Evolutionary conservation across 2,329 filamentous ascomycete genomes (phyloP).

Genomic region (Huntiella abstrusa): DNA sequence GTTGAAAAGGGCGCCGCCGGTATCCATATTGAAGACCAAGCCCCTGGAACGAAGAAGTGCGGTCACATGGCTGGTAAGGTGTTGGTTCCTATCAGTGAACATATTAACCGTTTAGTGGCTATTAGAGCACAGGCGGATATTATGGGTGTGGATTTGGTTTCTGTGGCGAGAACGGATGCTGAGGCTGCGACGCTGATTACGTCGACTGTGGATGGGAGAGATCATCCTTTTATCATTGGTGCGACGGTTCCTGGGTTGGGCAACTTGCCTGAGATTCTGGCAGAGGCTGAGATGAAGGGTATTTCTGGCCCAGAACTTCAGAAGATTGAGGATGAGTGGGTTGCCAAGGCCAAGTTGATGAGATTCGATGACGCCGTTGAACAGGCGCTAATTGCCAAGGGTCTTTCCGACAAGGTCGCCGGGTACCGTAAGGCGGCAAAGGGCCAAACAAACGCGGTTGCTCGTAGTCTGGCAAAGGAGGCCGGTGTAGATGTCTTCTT

Average conservation of each 20-base stretch:
- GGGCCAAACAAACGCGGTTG: slow-evolving; percentile 74
- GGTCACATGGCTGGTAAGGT: slow-evolving; percentile 99
- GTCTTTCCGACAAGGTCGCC: slow-evolving; percentile 37
- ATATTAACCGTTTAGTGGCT: slow-evolving; percentile 92
- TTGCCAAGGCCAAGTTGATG: slow-evolving; percentile 56
- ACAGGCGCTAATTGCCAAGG: slow-evolving; percentile 55
- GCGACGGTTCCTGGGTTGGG: slow-evolving; percentile 69
- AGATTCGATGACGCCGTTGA: slow-evolving; percentile 82
- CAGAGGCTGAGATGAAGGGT: slow-evolving; percentile 61
- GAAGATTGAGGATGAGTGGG: slow-evolving; percentile 82
- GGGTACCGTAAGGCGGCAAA: slow-evolving; percentile 49
- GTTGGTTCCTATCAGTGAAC: slow-evolving; percentile 86
- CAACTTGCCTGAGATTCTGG: slow-evolving; percentile 80
- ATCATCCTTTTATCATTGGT: slow-evolving; percentile 86
- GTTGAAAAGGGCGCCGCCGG: slow-evolving; percentile 90
- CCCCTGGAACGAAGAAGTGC: slow-evolving; percentile 97
- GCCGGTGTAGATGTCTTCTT: slow-evolving; percentile 67
- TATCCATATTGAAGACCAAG: slow-evolving; percentile 97
- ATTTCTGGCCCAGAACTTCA: slow-evolving; percentile 69
- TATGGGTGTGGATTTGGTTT: slow-evolving; percentile 80
- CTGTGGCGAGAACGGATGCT: slow-evolving; percentile 86
- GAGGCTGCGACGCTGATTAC: slow-evolving; percentile 96
- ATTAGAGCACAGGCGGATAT: slow-evolving; percentile 97
- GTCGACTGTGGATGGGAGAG: slow-evolving; percentile 84
- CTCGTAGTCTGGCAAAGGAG: slow-evolving; percentile 56